phyloP scores from a whole-genome alignment of 1,284 basidiomycete species.

The Trichosporon faecale region DNA sequence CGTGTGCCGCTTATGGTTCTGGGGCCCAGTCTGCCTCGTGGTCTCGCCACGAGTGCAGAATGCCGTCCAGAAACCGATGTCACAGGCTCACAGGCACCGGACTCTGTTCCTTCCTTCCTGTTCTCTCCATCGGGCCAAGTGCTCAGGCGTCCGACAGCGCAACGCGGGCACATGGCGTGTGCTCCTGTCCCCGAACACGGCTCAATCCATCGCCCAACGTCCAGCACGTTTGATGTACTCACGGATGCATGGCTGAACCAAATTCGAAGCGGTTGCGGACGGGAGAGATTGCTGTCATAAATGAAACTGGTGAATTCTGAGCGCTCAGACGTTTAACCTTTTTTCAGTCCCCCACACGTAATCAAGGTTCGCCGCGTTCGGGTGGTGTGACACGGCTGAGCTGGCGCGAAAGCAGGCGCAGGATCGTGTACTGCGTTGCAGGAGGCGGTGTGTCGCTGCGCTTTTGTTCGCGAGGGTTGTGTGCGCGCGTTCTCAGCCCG shows the following conservation, averaged over 20 bases:
- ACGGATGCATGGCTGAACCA: slow-evolving; percentile 27
- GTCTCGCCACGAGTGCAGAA: not conserved
- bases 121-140: not conserved
- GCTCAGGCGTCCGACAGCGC: not conserved
- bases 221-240: slow-evolving; percentile 10
- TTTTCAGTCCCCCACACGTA: slow-evolving; percentile 7
- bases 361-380: slow-evolving; percentile 6
- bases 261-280: slow-evolving; percentile 26
- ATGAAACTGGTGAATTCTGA: slow-evolving; percentile 1
- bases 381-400: not conserved
- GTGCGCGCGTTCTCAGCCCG: not conserved
- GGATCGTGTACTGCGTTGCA: not conserved
- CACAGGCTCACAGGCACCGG: slow-evolving; percentile 1
- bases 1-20: not conserved
- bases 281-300: slow-evolving; percentile 21
- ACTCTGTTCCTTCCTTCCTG: slow-evolving; percentile 6
- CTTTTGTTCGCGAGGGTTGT: not conserved
- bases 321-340: slow-evolving; percentile 1
- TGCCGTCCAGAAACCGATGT: not conserved
- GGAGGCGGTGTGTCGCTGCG: not conserved
- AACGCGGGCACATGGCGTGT: slow-evolving; percentile 2
- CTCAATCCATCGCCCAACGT: not conserved
- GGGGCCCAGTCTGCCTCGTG: not conserved
- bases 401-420: not conserved
- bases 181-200: not conserved